These are phyloP conservation scores for Arachis hypogaea DNA, from an alignment of 306 rosid genomes.

Conservation along the genomic window DNA sequence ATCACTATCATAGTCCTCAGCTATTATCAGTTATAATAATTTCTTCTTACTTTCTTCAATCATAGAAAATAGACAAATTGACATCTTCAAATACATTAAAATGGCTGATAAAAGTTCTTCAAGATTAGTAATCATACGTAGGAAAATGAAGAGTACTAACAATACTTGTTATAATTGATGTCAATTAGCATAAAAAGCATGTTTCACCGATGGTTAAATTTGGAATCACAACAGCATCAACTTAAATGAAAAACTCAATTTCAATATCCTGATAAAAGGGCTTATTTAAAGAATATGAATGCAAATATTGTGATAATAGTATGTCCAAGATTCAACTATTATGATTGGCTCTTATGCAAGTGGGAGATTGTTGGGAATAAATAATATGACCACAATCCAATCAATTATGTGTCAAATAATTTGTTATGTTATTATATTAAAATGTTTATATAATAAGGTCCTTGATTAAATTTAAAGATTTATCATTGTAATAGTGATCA, in stretches of 20 bases:
- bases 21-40: conserved; percentile 17
- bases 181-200: background rate
- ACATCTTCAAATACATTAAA: conserved; percentile 20
- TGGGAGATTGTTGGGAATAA: too few relatives aligned
- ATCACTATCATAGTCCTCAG: too few relatives aligned
- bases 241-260: background rate
- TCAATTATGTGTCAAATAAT: too few relatives aligned
- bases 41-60: conserved; percentile 90
- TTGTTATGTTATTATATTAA: too few relatives aligned
- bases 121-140: background rate
- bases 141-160: background rate
- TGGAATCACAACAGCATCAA: conserved; percentile 2
- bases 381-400: too few relatives aligned
- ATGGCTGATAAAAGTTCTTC: background rate
- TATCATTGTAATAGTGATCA: too few relatives aligned
- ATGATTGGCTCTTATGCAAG: too few relatives aligned
- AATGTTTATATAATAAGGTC: too few relatives aligned
- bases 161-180: background rate
- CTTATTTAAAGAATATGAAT: too few relatives aligned
- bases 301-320: too few relatives aligned
- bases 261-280: background rate
- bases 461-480: too few relatives aligned
- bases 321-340: too few relatives aligned
- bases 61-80: conserved; percentile 27
- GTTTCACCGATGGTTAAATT: background rate